phyloP scores from a whole-genome alignment of 2,329 filamentous ascomycete species.

The Tolypocladium album region DNA sequence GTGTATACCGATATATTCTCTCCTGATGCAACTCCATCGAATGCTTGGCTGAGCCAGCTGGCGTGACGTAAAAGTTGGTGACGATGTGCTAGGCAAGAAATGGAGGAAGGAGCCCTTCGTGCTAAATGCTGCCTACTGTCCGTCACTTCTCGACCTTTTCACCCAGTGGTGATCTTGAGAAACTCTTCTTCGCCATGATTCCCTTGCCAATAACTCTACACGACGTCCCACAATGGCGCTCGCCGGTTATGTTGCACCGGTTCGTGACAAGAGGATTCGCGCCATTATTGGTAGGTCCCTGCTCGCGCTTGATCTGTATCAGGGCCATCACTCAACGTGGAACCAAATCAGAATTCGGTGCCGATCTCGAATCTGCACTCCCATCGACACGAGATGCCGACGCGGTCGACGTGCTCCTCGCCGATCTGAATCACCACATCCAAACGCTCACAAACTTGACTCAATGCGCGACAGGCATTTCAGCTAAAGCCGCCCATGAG shows the following conservation, averaged over 20 bases:
- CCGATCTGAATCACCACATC: slow-evolving; percentile 17
- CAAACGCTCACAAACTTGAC: slow-evolving; percentile 9
- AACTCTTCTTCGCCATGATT: neutral
- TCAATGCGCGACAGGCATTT: neutral
- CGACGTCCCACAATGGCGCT: slow-evolving; percentile 10
- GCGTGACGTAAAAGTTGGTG: neutral
- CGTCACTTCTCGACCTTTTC: neutral
- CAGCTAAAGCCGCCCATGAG: slow-evolving; percentile 16
- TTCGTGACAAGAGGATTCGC: slow-evolving; percentile 13
- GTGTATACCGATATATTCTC: neutral
- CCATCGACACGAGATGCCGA: slow-evolving; percentile 15
- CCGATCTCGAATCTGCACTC: slow-evolving; percentile 14
- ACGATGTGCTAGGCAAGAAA: neutral
- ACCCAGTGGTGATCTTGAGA: neutral
- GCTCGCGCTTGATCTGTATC: neutral
- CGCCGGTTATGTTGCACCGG: slow-evolving; percentile 4
- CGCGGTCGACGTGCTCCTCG: slow-evolving; percentile 28
- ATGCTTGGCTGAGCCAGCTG: neutral
- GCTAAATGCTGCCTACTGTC: neutral
- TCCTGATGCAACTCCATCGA: neutral
- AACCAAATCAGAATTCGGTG: slow-evolving; percentile 15
- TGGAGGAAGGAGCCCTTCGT: neutral
- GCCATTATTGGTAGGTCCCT: slow-evolving; percentile 11
- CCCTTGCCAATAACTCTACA: neutral
- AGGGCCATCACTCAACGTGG: neutral